Evolutionary conservation across 805 yeast genomes (phyloP).

Genomic region (Ogataea zsoltii): DNA sequence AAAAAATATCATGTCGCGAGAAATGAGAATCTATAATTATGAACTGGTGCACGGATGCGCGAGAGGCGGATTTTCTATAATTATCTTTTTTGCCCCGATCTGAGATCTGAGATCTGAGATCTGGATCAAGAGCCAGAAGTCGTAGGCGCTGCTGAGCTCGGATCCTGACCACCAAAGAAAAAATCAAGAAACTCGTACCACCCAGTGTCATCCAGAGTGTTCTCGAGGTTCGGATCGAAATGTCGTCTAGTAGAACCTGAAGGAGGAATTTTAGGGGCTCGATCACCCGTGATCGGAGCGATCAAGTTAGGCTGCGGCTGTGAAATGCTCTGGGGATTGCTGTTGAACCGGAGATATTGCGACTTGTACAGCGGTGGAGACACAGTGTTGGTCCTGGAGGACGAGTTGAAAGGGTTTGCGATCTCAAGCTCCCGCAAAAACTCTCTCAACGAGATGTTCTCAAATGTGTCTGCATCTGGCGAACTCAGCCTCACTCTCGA

Average conservation of each 20-base stretch:
- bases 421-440: slow-evolving; percentile 22
- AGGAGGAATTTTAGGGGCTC: background rate
- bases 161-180: slow-evolving; percentile 22
- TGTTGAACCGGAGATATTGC: slow-evolving; percentile 21
- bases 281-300: no score
- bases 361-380: slow-evolving; percentile 14
- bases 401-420: slow-evolving; percentile 13
- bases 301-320: background rate
- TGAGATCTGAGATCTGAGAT: background rate
- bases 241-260: background rate
- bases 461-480: slow-evolving; percentile 13
- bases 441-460: slow-evolving; percentile 21
- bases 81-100: no score
- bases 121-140: background rate
- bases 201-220: slow-evolving; percentile 28
- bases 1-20: no score
- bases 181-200: slow-evolving; percentile 31
- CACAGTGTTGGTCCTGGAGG: slow-evolving; percentile 1
- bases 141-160: no score
- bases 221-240: slow-evolving; percentile 5
- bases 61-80: no score
- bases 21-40: no score
- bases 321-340: background rate
- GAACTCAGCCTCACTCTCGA: slow-evolving; percentile 18
- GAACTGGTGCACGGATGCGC: no score